These are phyloP conservation scores for Pseudopithomyces chartarum DNA, from an alignment of 2,329 filamentous ascomycete species.

Conservation along the genomic window DNA sequence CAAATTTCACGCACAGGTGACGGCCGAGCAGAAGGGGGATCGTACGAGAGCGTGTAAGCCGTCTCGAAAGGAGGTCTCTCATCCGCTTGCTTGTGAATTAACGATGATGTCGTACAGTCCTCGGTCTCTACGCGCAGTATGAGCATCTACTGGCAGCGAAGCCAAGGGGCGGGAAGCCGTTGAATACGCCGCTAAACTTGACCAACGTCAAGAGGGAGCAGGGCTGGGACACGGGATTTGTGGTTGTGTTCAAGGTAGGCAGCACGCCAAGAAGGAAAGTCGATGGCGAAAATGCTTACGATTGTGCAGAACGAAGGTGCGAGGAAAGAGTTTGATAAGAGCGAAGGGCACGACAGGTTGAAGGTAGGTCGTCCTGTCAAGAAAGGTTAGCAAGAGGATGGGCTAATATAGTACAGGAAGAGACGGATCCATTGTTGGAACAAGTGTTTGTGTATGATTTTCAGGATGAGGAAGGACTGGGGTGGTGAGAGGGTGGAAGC, in stretches of 20 bases:
- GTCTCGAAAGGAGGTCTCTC: background rate
- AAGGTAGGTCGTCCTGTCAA: slow-evolving; percentile 19
- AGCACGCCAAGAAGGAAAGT: no score
- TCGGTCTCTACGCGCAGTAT: slow-evolving; percentile 26
- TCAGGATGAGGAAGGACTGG: slow-evolving; percentile 27
- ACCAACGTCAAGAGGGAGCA: slow-evolving; percentile 28
- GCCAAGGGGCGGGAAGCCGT: slow-evolving; percentile 25
- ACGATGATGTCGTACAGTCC: slow-evolving; percentile 1
- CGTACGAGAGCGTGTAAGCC: slow-evolving; percentile 22
- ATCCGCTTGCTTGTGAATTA: background rate
- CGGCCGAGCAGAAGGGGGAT: slow-evolving; percentile 23
- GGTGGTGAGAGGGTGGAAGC: slow-evolving; percentile 21
- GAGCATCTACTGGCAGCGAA: slow-evolving; percentile 18
- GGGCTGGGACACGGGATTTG: slow-evolving; percentile 32
- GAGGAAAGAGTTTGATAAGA: slow-evolving; percentile 26
- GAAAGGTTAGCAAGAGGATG: background rate
- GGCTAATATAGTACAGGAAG: slow-evolving; percentile 16
- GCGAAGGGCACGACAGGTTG: slow-evolving; percentile 27
- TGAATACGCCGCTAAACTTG: slow-evolving; percentile 26
- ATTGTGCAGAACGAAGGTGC: slow-evolving; percentile 21
- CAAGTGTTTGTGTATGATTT: slow-evolving; percentile 37
- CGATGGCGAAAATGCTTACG: background rate
- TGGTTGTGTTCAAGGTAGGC: slow-evolving; percentile 31
- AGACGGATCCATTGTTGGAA: slow-evolving; percentile 32
- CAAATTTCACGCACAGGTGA: slow-evolving; percentile 22